These are phyloP conservation scores for Symbiodinium natans DNA, from an alignment of 73 alveolate species.

Conservation along the genomic window DNA sequence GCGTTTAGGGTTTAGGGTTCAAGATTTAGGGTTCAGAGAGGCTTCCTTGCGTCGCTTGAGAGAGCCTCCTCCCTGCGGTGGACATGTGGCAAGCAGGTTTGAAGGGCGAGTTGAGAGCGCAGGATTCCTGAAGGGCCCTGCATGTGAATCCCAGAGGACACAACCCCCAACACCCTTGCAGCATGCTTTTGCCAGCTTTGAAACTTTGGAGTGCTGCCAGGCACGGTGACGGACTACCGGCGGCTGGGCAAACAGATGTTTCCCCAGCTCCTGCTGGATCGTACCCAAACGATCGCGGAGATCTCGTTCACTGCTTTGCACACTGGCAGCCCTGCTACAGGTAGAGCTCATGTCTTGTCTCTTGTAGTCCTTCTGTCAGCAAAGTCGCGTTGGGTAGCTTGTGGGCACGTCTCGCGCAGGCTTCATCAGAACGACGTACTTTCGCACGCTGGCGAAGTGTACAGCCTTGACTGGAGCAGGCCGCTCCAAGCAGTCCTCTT, in stretches of 20 bases:
- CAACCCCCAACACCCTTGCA: not conserved
- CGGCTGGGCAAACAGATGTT: not conserved
- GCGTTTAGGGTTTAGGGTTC: too few species aligned
- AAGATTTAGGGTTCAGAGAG: too few species aligned
- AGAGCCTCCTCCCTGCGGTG: too few species aligned
- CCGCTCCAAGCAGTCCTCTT: not conserved
- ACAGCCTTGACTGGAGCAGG: not conserved
- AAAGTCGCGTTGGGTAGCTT: too few species aligned
- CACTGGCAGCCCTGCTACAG: not conserved
- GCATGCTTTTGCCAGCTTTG: not conserved
- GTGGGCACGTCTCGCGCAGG: too few species aligned
- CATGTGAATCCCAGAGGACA: too few species aligned
- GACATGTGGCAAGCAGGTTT: too few species aligned
- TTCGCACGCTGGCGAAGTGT: not conserved
- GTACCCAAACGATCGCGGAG: not conserved
- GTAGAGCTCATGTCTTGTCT: too few species aligned
- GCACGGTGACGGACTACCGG: not conserved
- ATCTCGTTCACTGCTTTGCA: not conserved
- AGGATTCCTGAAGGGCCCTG: too few species aligned
- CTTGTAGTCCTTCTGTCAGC: too few species aligned
- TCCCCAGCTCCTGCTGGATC: not conserved
- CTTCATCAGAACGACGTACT: not conserved
- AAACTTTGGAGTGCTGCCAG: not conserved
- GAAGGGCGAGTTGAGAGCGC: too few species aligned
- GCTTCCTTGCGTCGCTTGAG: too few species aligned